phyloP scores from a whole-genome alignment of 75 land plant species.

The Azolla pinnata region DNA sequence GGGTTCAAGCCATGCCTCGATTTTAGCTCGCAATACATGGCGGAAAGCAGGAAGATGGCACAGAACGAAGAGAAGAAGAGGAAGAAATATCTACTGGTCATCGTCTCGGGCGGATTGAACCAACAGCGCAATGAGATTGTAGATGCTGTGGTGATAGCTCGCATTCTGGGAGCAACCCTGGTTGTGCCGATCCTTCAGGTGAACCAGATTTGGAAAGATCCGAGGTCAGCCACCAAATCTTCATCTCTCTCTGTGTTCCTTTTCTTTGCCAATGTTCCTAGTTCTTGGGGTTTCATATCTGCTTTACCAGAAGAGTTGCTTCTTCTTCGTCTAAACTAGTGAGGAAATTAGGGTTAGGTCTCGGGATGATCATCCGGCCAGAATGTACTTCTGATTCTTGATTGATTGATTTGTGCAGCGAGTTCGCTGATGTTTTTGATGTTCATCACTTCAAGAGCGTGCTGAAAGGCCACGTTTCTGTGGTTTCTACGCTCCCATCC shows the following conservation, averaged over 20 bases:
- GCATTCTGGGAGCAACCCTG: conserved; percentile 73
- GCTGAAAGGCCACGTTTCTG: conserved; percentile 56
- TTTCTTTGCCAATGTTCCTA: too few species aligned
- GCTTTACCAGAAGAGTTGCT: too few species aligned
- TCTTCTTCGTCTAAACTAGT: too few species aligned
- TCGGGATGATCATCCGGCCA: too few species aligned
- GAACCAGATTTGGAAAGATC: conserved; percentile 74
- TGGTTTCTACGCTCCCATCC: conserved; percentile 75
- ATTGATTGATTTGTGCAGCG: conserved; percentile 35
- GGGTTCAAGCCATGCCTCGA: conserved; percentile 62
- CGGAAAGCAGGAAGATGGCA: conserved; percentile 11
- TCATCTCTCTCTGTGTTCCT: too few species aligned
- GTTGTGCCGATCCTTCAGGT: conserved; percentile 82
- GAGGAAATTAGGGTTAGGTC: too few species aligned
- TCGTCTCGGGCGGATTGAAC: conserved; percentile 69
- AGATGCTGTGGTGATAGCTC: conserved; percentile 83
- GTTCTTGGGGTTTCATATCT: too few species aligned
- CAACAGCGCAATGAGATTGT: conserved; percentile 90
- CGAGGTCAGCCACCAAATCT: conserved; percentile 51
- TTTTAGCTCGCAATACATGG: conserved; percentile 37
- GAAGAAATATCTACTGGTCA: conserved; percentile 70
- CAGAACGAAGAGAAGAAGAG: conserved; percentile 39
- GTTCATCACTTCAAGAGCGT: conserved; percentile 74
- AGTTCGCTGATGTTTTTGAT: conserved; percentile 81
- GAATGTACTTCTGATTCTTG: too few species aligned